Conservation (phyloP, 495 filamentous ascomycete species). For the Pyrenula massariospora region DNA sequence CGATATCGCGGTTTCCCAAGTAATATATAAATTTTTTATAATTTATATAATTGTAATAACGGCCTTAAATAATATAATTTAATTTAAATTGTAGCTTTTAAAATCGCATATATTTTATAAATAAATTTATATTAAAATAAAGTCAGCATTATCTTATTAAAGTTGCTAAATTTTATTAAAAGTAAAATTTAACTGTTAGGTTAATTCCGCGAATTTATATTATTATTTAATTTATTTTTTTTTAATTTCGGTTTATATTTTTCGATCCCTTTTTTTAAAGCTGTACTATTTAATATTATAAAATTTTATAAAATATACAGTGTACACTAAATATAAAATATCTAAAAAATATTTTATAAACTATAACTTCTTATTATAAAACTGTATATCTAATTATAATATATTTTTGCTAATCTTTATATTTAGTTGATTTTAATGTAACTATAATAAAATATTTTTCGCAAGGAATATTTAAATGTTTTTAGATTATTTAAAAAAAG, state of each 20-base stretch:
- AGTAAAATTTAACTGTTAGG: background rate
- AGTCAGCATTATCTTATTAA: constrained; percentile 1
- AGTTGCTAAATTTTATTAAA: background rate
- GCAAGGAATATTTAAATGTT: background rate
- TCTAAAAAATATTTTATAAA: background rate
- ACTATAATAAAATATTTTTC: background rate
- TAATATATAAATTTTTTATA: background rate
- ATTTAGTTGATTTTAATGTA: background rate
- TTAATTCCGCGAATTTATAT: constrained; percentile 1
- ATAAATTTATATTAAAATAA: background rate
- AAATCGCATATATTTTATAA: background rate
- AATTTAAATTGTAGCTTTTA: background rate
- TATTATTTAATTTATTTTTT: background rate
- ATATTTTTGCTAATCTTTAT: background rate
- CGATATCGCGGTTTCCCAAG: background rate
- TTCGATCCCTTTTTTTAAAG: background rate
- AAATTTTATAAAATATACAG: background rate
- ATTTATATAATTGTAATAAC: constrained; percentile 1
- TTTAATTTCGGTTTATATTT: constrained; percentile 1
- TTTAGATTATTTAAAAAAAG: background rate
- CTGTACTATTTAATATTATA: constrained; percentile 1
- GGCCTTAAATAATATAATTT: background rate
- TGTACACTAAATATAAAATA: background rate
- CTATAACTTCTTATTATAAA: background rate
- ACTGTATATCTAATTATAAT: constrained; percentile 2